Percentiles rank a stretch among this genome's conserved stretches.
Evolutionary conservation across 106 monocot genomes (phyloP).

Genomic region (Triglochin maritima): DNA sequence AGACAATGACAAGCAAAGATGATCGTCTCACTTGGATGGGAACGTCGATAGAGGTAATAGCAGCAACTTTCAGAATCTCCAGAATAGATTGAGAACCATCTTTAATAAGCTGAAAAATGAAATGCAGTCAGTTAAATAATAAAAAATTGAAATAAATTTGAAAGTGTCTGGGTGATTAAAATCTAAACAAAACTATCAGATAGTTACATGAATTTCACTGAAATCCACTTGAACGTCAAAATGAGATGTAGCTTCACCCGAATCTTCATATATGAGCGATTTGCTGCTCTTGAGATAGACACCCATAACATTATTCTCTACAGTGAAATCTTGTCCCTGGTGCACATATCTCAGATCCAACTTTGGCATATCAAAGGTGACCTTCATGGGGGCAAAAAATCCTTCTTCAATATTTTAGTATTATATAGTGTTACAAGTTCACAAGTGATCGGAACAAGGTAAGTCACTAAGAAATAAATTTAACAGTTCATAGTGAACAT

Average conservation of each 20-base stretch:
- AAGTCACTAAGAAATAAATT: no score
- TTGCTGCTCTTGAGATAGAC: slow-evolving; percentile 50
- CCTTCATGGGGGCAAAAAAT: slow-evolving; percentile 69
- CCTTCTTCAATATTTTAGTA: slow-evolving; percentile 7
- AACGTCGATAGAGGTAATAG: slow-evolving; percentile 64
- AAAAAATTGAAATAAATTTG: background rate
- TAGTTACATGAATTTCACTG: slow-evolving; percentile 85
- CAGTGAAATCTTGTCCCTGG: slow-evolving; percentile 30
- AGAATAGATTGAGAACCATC: slow-evolving; percentile 52
- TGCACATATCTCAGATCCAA: slow-evolving; percentile 68
- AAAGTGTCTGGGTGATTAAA: background rate
- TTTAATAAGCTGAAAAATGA: slow-evolving; percentile 59
- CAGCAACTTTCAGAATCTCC: slow-evolving; percentile 69
- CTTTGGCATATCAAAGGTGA: slow-evolving; percentile 87
- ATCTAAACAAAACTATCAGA: slow-evolving; percentile 1
- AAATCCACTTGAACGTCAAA: slow-evolving; percentile 78
- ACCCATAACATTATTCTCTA: slow-evolving; percentile 69
- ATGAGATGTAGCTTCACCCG: slow-evolving; percentile 56
- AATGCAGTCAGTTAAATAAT: slow-evolving; percentile 10
- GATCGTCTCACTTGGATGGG: slow-evolving; percentile 54
- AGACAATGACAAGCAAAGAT: no score
- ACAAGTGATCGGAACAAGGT: no score
- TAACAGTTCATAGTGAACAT: no score
- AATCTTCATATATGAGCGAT: slow-evolving; percentile 41
- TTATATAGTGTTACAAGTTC: no score